Base-by-base conservation (phyloP, 345 rosid species). In the Arabis alpina region DNA sequence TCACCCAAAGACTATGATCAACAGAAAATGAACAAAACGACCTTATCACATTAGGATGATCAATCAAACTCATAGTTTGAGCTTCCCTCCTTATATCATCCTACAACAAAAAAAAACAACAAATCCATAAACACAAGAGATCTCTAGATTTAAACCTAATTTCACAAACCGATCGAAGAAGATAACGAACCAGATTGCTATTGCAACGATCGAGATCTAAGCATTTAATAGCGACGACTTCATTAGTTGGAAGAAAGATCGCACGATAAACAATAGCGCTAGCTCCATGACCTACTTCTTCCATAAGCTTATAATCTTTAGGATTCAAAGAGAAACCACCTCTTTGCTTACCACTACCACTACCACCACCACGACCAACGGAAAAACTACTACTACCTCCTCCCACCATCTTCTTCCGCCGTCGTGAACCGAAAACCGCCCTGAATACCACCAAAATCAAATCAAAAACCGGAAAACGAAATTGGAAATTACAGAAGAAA, bases 131-230 rank as follows among this genome's bases (percentile, higher is more conserved):
- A 51, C 15, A 8, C 10, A 25, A 55, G 16, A 47, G 50, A 56
- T 56, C 40, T 19, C 23, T 19, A 19, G 23, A 19, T 19, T 19
- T 19, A 19, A 19, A 19, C 23, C 23, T 19, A 19, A 19, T 19
- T 19, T 19, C 16, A 40, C 2, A 60, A 60, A 69, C 32, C 48
- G 37, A 69, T 23, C 8, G 19, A 36, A 45, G 10, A 56, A 51
- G 32, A 28, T 19, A 28, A 5, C 61, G 15, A 39, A 95, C 99
- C 90, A 95, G 91, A 76, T 92, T 90, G 79, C 90, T 87, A 45
- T 86, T 88, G 82, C 98, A 95, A n/a, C 99, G 98, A 86, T 92
- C 98, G 82, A 95, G 99, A 90, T 95, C 99, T 87, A 95, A 84
- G 73, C 96, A 87, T 75, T 95, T 95, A 66, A 95, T 83, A 13